Evolutionary conservation across 2,329 filamentous ascomycete species (phyloP).

Genomic region (Cladorrhinum sp.): DNA sequence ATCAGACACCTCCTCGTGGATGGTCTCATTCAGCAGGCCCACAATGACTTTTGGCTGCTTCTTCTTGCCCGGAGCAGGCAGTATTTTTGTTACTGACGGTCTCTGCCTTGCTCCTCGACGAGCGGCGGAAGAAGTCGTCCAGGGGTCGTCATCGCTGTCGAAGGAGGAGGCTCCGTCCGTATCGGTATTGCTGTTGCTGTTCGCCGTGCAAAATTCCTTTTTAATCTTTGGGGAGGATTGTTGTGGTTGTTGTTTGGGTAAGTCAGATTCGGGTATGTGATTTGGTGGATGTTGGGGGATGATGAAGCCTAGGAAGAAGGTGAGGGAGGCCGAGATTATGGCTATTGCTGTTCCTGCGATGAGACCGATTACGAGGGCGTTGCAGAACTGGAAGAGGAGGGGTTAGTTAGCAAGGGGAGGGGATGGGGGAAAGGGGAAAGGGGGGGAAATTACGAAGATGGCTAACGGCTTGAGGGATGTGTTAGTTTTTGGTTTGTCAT

Average conservation of each 20-base stretch:
- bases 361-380: neutral
- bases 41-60: conserved; percentile 34
- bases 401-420: neutral
- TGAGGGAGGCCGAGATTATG: neutral
- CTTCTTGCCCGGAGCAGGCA: neutral
- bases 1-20: conserved; percentile 61
- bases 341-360: neutral
- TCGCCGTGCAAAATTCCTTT: too few species aligned
- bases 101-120: neutral
- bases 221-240: too few species aligned
- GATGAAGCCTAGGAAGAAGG: neutral
- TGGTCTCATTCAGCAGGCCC: conserved; percentile 62
- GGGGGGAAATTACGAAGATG: neutral
- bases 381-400: neutral
- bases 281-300: neutral
- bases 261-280: neutral
- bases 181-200: too few species aligned
- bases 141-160: conserved; percentile 4
- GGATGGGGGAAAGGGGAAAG: neutral
- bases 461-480: neutral
- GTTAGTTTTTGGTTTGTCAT: too few species aligned
- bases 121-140: neutral
- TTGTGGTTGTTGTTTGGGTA: neutral
- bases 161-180: neutral
- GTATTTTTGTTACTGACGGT: conserved; percentile 23